A percentile compares a stretch with the other conserved stretches of the same genome.
Evolutionary conservation across 257 asterid genomes (phyloP).

Genomic region (Hygrophila difformis): DNA sequence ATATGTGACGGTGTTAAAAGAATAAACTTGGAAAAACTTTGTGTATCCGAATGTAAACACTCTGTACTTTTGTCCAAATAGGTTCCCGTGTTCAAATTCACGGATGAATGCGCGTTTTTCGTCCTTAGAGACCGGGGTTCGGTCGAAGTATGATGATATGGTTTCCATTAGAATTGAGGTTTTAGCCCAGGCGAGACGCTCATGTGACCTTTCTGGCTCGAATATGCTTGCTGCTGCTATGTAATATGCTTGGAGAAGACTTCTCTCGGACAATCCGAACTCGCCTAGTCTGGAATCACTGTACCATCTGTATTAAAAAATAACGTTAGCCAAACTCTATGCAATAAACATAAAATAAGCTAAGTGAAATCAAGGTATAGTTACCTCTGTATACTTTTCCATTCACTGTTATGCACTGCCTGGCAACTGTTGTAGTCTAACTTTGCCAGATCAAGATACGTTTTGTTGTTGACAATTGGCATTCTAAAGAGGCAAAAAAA

Average conservation of each 20-base stretch:
- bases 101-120: slow-evolving; percentile 30
- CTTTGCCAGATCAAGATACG: slow-evolving; percentile 64
- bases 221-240: slow-evolving; percentile 34
- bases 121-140: too few species aligned
- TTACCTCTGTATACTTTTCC: slow-evolving; percentile 67
- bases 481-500: slow-evolving; percentile 41
- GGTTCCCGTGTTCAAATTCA: slow-evolving; percentile 28
- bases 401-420: slow-evolving; percentile 52
- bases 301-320: slow-evolving; percentile 33
- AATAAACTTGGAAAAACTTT: too few species aligned
- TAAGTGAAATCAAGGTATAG: background rate
- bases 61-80: slow-evolving; percentile 19
- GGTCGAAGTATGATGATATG: too few species aligned
- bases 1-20: too few species aligned
- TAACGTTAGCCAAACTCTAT: too few species aligned
- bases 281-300: slow-evolving; percentile 20
- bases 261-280: slow-evolving; percentile 27
- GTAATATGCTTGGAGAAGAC: slow-evolving; percentile 25
- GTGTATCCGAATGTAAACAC: slow-evolving; percentile 12
- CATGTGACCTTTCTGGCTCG: slow-evolving; percentile 38
- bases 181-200: slow-evolving; percentile 50
- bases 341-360: too few species aligned
- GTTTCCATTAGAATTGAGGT: slow-evolving; percentile 30
- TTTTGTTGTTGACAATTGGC: slow-evolving; percentile 58
- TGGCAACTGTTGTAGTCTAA: slow-evolving; percentile 70